Conservation (phyloP, 2,329 filamentous ascomycete species). For the Metarhizium sp. region DNA sequence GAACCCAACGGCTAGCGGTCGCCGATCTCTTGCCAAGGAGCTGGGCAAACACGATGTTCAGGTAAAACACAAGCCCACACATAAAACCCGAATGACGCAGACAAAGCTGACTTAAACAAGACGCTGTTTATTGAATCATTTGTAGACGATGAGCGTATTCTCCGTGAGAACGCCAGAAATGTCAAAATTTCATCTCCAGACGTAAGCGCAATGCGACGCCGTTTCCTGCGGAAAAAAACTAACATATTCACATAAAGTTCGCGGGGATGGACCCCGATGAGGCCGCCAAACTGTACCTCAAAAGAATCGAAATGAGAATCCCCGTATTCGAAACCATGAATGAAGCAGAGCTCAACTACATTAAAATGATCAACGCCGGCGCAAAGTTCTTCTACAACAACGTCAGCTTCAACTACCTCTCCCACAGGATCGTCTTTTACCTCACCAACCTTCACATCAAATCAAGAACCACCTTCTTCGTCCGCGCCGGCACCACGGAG, state of each 20-base stretch:
- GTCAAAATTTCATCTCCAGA: constrained; percentile 98
- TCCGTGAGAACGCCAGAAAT: constrained; percentile 91
- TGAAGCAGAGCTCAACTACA: constrained; percentile 87
- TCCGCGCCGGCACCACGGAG: constrained; percentile 73
- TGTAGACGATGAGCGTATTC: constrained; percentile 86
- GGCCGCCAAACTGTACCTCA: constrained; percentile 83
- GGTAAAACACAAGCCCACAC: constrained; percentile 30
- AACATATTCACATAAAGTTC: constrained; percentile 44
- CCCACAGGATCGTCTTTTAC: constrained; percentile 96
- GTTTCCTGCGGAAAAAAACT: not conserved
- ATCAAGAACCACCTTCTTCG: constrained; percentile 86
- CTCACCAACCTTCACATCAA: constrained; percentile 97
- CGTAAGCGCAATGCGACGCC: constrained; percentile 36
- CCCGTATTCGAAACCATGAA: constrained; percentile 96
- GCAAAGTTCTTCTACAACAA: constrained; percentile 94
- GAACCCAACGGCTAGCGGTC: constrained; percentile 76
- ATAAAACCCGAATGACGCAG: too few species aligned
- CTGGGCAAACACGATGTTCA: constrained; percentile 97
- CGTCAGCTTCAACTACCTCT: constrained; percentile 91
- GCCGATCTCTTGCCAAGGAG: constrained; percentile 81
- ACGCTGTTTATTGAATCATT: constrained; percentile 95
- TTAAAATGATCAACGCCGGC: constrained; percentile 99
- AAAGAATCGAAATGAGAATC: constrained; percentile 83
- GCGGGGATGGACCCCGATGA: constrained; percentile 85
- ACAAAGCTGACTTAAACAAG: constrained; percentile 29